These are phyloP conservation scores for Rhizopogon rudus DNA, from an alignment of 768 basidiomycete species.

Conservation along the genomic window DNA sequence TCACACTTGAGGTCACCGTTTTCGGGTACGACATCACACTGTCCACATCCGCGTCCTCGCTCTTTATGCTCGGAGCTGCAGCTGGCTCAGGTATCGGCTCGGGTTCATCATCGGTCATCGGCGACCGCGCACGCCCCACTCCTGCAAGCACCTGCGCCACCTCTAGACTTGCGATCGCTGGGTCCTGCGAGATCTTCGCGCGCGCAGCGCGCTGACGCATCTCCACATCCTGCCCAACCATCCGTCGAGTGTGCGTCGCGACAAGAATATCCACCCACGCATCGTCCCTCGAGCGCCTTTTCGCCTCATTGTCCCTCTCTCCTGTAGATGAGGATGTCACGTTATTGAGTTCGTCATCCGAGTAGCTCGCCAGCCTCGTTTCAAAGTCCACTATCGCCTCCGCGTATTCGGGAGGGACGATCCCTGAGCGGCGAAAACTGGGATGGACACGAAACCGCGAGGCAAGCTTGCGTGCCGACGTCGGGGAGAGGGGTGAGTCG, in stretches of 20 bases:
- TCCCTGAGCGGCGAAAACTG: conserved; percentile 44
- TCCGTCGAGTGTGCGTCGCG: conserved; percentile 45
- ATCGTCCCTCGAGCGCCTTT: conserved; percentile 52
- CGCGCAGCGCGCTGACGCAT: conserved; percentile 21
- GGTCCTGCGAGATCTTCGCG: conserved; percentile 40
- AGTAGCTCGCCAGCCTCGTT: conserved; percentile 67
- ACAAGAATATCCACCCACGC: conserved; percentile 90
- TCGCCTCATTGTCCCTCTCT: conserved; percentile 28
- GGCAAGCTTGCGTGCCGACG: conserved; percentile 27
- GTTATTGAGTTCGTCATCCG: conserved; percentile 40
- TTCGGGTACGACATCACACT: conserved; percentile 32
- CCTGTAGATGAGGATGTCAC: conserved; percentile 36
- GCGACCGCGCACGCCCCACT: conserved; percentile 31
- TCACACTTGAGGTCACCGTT: neutral
- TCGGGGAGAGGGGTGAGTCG: conserved; percentile 23
- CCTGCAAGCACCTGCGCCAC: conserved; percentile 67
- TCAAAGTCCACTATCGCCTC: conserved; percentile 66
- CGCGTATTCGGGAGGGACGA: conserved; percentile 72
- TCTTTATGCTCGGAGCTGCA: neutral
- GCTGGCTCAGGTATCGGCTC: conserved; percentile 14
- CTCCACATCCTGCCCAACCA: conserved; percentile 54
- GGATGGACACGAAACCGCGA: conserved; percentile 59
- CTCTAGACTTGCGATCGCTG: conserved; percentile 70
- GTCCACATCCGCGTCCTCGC: conserved; percentile 41
- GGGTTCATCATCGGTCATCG: conserved; percentile 37